phyloP scores from a whole-genome alignment of 176 grass and related monocot genomes.

The Carex littledalei region DNA sequence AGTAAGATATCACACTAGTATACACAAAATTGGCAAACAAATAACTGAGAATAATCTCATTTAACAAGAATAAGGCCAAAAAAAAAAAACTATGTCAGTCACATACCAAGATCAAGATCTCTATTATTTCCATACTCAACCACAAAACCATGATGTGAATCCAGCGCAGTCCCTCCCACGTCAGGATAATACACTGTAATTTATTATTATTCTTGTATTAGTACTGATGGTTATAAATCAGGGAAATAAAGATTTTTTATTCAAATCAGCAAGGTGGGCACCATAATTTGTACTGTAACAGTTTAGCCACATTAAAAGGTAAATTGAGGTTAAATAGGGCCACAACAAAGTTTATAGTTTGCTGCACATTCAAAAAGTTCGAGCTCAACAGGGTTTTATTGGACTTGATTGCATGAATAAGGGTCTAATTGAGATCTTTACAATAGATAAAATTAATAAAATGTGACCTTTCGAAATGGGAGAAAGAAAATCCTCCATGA shows the following conservation, averaged over 20 bases:
- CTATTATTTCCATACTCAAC: conserved; percentile 94
- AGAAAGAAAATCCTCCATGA: conserved; percentile 86
- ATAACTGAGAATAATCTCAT: background rate
- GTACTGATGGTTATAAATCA: background rate
- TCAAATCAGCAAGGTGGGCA: background rate
- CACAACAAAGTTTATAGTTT: background rate
- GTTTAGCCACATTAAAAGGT: background rate
- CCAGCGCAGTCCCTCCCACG: conserved; percentile 77
- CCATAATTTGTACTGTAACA: background rate
- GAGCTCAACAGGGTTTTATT: conserved; percentile 14
- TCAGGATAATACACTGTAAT: conserved; percentile 80
- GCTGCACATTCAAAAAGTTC: background rate
- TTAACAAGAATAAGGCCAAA: background rate
- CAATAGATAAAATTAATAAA: background rate
- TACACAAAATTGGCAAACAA: background rate
- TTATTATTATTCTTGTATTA: conserved; percentile 15
- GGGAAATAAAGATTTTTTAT: background rate
- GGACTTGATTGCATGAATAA: background rate
- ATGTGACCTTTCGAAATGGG: conserved; percentile 75
- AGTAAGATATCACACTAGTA: background rate
- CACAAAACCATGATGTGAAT: conserved; percentile 94
- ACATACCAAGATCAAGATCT: conserved; percentile 84
- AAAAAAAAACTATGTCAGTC: background rate
- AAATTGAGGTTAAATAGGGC: background rate
- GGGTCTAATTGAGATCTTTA: background rate